Conservation (phyloP, 352 stramenopile genomes). For the Phytophthora tubulina region DNA sequence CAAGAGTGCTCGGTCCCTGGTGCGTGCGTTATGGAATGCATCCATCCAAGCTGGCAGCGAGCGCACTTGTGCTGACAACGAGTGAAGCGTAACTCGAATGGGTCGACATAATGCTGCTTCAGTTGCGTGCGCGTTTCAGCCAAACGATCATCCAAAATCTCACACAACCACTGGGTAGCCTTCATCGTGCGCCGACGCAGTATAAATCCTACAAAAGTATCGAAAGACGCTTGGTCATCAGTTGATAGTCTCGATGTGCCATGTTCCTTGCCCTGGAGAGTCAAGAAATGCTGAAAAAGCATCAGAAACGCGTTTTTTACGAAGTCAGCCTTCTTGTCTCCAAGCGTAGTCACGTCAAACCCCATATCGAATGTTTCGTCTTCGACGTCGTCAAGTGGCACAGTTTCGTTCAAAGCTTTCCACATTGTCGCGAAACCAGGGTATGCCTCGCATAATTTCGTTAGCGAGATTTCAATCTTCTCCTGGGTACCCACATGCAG, state of each 20-base stretch:
- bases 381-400: conserved; percentile 40
- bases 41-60: conserved; percentile 63
- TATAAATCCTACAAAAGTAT: conserved; percentile 39
- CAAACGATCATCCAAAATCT: conserved; percentile 23
- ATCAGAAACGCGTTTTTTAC: conserved; percentile 8
- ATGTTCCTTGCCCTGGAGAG: conserved; percentile 7
- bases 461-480: conserved; percentile 32
- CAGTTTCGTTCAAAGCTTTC: conserved; percentile 15
- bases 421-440: conserved; percentile 43
- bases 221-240: conserved; percentile 34
- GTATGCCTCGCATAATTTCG: conserved; percentile 40
- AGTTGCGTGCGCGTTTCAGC: conserved; percentile 24
- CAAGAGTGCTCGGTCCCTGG: conserved; percentile 51
- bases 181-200: conserved; percentile 39
- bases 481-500: conserved; percentile 17
- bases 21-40: conserved; percentile 50
- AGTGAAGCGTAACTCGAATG: conserved; percentile 32
- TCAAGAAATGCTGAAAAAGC: conserved; percentile 15
- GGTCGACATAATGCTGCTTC: conserved; percentile 18
- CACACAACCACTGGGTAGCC: conserved; percentile 26
- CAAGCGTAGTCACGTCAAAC: conserved; percentile 30
- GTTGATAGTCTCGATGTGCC: conserved; percentile 10
- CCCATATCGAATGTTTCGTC: conserved; percentile 56
- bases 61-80: conserved; percentile 60
- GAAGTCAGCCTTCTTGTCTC: neutral